Conservation (phyloP, 169 alveolate genomes). For the Cryptosporidium ubiquitum region DNA sequence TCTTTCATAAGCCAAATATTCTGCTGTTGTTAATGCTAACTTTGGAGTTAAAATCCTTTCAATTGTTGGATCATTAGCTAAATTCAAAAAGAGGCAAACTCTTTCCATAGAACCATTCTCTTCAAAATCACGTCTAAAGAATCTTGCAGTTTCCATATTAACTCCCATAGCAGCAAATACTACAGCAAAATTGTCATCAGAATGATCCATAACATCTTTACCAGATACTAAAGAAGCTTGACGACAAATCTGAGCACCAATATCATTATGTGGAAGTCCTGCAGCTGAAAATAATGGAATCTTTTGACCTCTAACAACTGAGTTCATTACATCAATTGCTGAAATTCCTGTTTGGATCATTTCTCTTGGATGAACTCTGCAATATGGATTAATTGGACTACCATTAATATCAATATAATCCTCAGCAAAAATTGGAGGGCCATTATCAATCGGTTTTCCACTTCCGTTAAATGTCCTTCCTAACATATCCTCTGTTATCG, state of each 20-base stretch:
- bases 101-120: slow-evolving; percentile 99
- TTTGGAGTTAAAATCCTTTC: slow-evolving; percentile 99
- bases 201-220: slow-evolving; percentile 97
- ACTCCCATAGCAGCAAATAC: slow-evolving; percentile 99
- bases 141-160: slow-evolving; percentile 99
- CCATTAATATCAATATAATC: slow-evolving; percentile 96
- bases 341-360: slow-evolving; percentile 99
- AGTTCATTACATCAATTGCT: slow-evolving; percentile 99
- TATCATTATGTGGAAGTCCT: slow-evolving; percentile 99
- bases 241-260: slow-evolving; percentile 99
- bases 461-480: slow-evolving; percentile 99
- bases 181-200: slow-evolving; percentile 98
- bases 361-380: slow-evolving; percentile 98
- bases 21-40: slow-evolving; percentile 99
- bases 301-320: slow-evolving; percentile 99
- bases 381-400: slow-evolving; percentile 97
- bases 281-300: slow-evolving; percentile 99
- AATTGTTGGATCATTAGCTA: slow-evolving; percentile 99
- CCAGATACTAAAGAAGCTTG: slow-evolving; percentile 98
- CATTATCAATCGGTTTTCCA: slow-evolving; percentile 99
- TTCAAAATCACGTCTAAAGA: slow-evolving; percentile 99
- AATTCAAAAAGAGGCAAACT: slow-evolving; percentile 97
- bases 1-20: slow-evolving; percentile 98
- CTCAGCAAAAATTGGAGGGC: slow-evolving; percentile 98
- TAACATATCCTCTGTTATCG: slow-evolving; percentile 98